phyloP scores from a whole-genome alignment of 345 rosid species.

The Heritiera littoralis region DNA sequence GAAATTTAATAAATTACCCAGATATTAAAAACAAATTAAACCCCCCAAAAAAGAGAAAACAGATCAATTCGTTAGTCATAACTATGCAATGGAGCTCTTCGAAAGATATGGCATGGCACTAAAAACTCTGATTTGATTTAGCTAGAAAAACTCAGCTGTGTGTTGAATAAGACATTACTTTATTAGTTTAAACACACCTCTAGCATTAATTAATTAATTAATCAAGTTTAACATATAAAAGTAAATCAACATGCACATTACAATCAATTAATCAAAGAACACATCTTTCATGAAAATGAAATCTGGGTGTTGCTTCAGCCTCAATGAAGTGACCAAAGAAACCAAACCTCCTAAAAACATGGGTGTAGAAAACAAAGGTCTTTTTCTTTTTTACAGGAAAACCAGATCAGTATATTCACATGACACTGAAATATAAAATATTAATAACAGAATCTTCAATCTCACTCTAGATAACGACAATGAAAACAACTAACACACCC shows the following conservation, averaged over 20 bases:
- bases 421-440: conserved; percentile 10
- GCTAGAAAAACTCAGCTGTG: background rate
- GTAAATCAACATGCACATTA: conserved; percentile 6
- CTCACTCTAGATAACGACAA: conserved; percentile 13
- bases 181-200: background rate
- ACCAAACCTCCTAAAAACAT: conserved; percentile 21
- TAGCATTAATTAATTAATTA: background rate
- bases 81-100: conserved; percentile 16
- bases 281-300: conserved; percentile 24
- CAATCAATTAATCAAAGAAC: background rate
- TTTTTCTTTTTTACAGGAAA: conserved; percentile 10
- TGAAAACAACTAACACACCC: background rate
- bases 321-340: conserved; percentile 9
- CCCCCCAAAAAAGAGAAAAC: background rate
- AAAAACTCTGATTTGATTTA: conserved; percentile 6
- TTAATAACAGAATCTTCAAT: conserved; percentile 19
- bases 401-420: conserved; percentile 39
- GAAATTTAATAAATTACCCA: conserved; percentile 29
- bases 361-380: background rate
- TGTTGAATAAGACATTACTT: conserved; percentile 20
- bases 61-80: background rate
- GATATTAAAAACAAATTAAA: conserved; percentile 11
- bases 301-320: conserved; percentile 35
- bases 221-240: conserved; percentile 19
- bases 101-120: conserved; percentile 1